phyloP scores from a whole-genome alignment of 495 filamentous ascomycete genomes.

The Penicillium herquei region DNA sequence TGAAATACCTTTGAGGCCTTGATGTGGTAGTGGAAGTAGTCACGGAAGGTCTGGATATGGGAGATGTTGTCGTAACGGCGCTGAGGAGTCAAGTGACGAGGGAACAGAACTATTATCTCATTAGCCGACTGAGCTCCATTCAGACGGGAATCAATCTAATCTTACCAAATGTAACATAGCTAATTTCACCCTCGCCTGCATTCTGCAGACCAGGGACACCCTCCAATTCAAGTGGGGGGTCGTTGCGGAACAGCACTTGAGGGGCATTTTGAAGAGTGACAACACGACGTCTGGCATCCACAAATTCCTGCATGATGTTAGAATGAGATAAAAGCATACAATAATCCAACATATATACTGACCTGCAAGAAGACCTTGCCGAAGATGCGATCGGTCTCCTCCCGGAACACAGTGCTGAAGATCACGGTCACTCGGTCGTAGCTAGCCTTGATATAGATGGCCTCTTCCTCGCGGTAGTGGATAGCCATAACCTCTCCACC shows the following conservation, averaged over 20 bases:
- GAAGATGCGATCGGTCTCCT: constrained; percentile 95
- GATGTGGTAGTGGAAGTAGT: constrained; percentile 99
- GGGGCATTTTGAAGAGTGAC: constrained; percentile 92
- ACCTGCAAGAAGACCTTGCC: constrained; percentile 89
- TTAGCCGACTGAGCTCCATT: neutral
- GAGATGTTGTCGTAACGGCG: constrained; percentile 92
- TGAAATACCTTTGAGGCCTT: constrained; percentile 84
- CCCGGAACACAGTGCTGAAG: constrained; percentile 96
- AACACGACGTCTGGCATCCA: constrained; percentile 82
- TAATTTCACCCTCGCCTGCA: constrained; percentile 72
- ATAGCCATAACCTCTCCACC: constrained; percentile 94
- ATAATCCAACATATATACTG: constrained; percentile 1
- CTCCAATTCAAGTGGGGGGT: constrained; percentile 88
- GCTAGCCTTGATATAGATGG: constrained; percentile 98
- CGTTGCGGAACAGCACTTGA: constrained; percentile 95
- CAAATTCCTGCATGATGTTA: constrained; percentile 69
- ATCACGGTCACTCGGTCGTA: constrained; percentile 97
- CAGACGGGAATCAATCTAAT: neutral
- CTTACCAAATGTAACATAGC: constrained; percentile 96
- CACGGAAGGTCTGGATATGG: constrained; percentile 98
- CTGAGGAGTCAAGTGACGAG: constrained; percentile 86
- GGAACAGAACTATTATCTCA: constrained; percentile 76
- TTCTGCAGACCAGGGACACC: constrained; percentile 78
- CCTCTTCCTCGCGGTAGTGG: constrained; percentile 97
- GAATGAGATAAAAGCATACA: neutral